Conservation (phyloP, 2,329 filamentous ascomycete genomes). For the Stagonosporopsis rhizophila region DNA sequence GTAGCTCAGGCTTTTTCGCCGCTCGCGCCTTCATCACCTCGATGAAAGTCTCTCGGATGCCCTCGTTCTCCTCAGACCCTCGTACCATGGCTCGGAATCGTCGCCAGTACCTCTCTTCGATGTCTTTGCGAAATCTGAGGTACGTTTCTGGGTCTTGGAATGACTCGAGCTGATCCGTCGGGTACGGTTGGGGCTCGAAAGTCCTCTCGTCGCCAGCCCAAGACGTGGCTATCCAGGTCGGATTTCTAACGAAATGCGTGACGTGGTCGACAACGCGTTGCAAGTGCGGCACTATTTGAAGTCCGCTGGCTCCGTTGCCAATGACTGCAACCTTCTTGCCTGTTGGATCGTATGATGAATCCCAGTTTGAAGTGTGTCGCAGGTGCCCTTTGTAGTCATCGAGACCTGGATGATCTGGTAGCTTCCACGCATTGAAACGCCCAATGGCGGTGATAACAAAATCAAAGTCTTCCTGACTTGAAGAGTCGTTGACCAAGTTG, state of each 20-base stretch:
- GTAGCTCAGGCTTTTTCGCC: constrained; percentile 50
- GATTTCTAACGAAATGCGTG: constrained; percentile 65
- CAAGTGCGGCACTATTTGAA: constrained; percentile 68
- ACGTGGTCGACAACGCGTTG: constrained; percentile 59
- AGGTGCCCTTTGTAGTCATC: constrained; percentile 39
- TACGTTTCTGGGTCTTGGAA: constrained; percentile 70
- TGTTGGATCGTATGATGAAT: constrained; percentile 56
- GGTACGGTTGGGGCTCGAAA: constrained; percentile 53
- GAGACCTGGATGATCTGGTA: constrained; percentile 41
- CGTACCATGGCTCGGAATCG: constrained; percentile 51
- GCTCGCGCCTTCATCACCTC: constrained; percentile 49
- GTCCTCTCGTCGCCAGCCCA: constrained; percentile 58
- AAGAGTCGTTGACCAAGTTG: constrained; percentile 54
- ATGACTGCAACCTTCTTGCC: constrained; percentile 68
- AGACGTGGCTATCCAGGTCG: constrained; percentile 63
- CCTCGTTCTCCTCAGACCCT: constrained; percentile 45
- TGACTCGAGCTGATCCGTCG: constrained; percentile 60
- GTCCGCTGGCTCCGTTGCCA: constrained; percentile 69
- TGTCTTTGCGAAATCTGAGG: constrained; percentile 53
- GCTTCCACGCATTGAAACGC: constrained; percentile 43
- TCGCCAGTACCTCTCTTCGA: constrained; percentile 67
- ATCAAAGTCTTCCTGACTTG: constrained; percentile 36
- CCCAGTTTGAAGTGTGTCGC: constrained; percentile 44
- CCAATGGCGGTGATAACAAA: constrained; percentile 50
- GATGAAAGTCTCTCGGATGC: constrained; percentile 40